Evolutionary conservation across 2,329 filamentous ascomycete species (phyloP).

Genomic region (Seiridium cupressi): DNA sequence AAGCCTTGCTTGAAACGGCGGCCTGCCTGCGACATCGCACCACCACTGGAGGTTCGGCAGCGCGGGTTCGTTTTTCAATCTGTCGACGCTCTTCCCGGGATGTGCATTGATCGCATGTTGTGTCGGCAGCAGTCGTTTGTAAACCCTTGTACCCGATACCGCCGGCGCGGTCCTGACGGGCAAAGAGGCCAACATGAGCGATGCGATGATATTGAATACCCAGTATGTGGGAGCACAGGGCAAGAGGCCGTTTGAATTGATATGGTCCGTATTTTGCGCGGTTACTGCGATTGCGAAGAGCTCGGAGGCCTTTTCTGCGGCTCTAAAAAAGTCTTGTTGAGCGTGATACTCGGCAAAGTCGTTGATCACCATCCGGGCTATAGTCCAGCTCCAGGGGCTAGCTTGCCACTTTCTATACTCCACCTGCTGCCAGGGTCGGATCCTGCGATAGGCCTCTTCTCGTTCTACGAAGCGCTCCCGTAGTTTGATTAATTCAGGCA

Average conservation of each 20-base stretch:
- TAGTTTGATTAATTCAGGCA: neutral
- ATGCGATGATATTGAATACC: neutral
- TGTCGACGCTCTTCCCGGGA: neutral
- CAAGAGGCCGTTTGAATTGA: too few species aligned
- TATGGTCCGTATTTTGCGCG: neutral
- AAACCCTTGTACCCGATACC: too few species aligned
- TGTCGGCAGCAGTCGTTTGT: neutral
- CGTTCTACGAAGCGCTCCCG: neutral
- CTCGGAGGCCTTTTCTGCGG: neutral
- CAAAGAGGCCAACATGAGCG: neutral
- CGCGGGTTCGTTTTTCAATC: neutral
- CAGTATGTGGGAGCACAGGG: neutral
- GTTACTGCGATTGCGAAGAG: neutral
- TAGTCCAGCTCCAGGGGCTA: neutral
- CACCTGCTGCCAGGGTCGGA: neutral
- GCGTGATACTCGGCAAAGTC: neutral
- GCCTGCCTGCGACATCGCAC: neutral
- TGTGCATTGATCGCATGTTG: neutral
- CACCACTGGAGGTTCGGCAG: neutral
- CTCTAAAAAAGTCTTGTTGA: neutral
- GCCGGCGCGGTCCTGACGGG: neutral
- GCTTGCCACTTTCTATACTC: neutral
- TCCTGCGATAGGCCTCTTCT: neutral
- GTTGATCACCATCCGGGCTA: neutral
- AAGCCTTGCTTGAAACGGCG: neutral